These are phyloP conservation scores for Fragaria ananassa DNA, from an alignment of 306 rosid species.

Conservation along the genomic window DNA sequence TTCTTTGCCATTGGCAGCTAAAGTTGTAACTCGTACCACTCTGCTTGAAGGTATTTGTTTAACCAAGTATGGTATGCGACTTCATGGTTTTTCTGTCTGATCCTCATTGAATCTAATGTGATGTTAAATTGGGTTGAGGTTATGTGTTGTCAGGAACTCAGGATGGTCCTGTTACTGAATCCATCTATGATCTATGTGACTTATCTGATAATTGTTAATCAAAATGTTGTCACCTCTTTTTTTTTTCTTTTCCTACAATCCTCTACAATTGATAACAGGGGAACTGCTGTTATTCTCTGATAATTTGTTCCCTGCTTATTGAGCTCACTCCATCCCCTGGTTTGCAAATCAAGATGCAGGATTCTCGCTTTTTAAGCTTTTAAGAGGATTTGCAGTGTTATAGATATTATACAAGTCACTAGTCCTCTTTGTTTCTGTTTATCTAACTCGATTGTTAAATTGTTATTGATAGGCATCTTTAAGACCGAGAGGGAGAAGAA, in stretches of 20 bases:
- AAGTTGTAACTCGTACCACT: not conserved
- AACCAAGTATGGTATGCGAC: not conserved
- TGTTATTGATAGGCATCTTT: constrained; percentile 50
- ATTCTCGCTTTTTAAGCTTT: too few species aligned
- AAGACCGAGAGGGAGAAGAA: constrained; percentile 68
- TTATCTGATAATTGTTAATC: not conserved
- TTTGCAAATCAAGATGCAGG: not conserved
- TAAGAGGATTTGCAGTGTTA: not conserved
- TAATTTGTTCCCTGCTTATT: not conserved
- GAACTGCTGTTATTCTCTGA: not conserved
- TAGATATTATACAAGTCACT: not conserved
- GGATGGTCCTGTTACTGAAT: not conserved
- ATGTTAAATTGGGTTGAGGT: not conserved
- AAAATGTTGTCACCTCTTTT: not conserved
- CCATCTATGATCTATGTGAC: too few species aligned
- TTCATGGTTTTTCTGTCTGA: not conserved
- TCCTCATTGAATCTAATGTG: too few species aligned
- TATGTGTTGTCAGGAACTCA: not conserved
- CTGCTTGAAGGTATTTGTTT: not conserved
- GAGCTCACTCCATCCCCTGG: not conserved
- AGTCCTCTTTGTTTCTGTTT: not conserved
- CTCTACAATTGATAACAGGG: not conserved
- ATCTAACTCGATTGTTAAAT: not conserved
- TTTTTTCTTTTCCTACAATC: not conserved
- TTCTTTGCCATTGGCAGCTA: not conserved